phyloP scores from a whole-genome alignment of 2,329 filamentous ascomycete genomes.

The Pezicula carpinea region DNA sequence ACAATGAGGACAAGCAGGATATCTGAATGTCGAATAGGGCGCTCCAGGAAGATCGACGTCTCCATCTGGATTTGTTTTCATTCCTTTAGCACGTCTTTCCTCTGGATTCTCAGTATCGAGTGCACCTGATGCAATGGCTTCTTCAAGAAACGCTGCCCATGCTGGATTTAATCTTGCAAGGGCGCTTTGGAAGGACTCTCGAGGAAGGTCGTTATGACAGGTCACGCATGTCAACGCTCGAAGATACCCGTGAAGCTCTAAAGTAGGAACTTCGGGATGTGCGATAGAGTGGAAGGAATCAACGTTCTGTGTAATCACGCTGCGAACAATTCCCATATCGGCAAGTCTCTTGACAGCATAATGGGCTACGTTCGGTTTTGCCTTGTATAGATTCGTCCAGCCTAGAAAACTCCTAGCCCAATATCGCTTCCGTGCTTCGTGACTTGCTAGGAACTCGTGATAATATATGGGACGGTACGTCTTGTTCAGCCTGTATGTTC shows the following conservation, averaged over 20 bases:
- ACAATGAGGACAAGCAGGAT: slow-evolving; percentile 83
- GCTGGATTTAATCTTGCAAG: slow-evolving; percentile 77
- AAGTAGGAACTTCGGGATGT: slow-evolving; percentile 68
- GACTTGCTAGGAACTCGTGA: slow-evolving; percentile 77
- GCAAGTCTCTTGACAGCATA: slow-evolving; percentile 70
- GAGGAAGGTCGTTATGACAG: slow-evolving; percentile 67
- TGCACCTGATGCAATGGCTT: slow-evolving; percentile 69
- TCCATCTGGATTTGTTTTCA: slow-evolving; percentile 88
- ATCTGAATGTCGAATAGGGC: slow-evolving; percentile 84
- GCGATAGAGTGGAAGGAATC: slow-evolving; percentile 84
- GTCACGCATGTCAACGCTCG: slow-evolving; percentile 75
- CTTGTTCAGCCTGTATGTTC: slow-evolving; percentile 90
- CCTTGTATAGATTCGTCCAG: slow-evolving; percentile 76
- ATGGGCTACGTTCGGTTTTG: slow-evolving; percentile 77
- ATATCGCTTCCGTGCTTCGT: slow-evolving; percentile 86
- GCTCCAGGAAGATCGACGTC: slow-evolving; percentile 87
- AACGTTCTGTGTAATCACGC: slow-evolving; percentile 92
- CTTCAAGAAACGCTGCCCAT: slow-evolving; percentile 73
- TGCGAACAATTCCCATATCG: slow-evolving; percentile 64
- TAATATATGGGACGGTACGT: slow-evolving; percentile 89
- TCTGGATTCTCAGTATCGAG: slow-evolving; percentile 72
- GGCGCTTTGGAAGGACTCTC: slow-evolving; percentile 70
- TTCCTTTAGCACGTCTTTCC: slow-evolving; percentile 60
- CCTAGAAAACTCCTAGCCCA: slow-evolving; percentile 95
- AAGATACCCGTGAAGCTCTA: slow-evolving; percentile 90